These are phyloP conservation scores for Spathaspora girioi DNA, from an alignment of 805 yeast species.

Conservation along the genomic window DNA sequence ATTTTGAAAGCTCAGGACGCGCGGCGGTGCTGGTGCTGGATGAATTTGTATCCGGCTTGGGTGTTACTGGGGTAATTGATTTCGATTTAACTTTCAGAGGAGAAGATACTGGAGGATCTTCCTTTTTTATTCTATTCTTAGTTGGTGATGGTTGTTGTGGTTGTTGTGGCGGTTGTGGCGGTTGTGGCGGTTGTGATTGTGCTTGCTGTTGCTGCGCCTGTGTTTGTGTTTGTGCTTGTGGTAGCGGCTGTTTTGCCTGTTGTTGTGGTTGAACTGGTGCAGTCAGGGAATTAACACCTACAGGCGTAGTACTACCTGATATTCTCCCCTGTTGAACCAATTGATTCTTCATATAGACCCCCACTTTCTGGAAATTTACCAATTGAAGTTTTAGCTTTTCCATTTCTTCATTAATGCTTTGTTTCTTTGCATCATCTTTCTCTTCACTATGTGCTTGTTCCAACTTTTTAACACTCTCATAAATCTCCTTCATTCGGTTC, in stretches of 20 bases:
- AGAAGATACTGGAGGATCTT: neutral
- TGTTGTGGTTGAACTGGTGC: slow-evolving; percentile 1
- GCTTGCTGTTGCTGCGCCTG: neutral
- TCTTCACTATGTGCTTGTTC: slow-evolving; percentile 38
- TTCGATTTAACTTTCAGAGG: neutral
- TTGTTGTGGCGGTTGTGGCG: neutral
- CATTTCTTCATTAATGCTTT: slow-evolving; percentile 4
- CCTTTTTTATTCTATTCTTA: neutral
- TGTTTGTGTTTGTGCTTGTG: slow-evolving; percentile 2
- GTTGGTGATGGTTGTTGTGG: neutral
- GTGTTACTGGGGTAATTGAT: neutral
- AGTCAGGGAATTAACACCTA: neutral
- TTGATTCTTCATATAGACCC: slow-evolving; percentile 43
- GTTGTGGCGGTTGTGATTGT: neutral
- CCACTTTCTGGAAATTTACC: slow-evolving; percentile 48
- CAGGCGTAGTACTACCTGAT: slow-evolving; percentile 14
- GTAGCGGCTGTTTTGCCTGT: slow-evolving; percentile 1
- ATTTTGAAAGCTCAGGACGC: neutral
- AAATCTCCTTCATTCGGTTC: slow-evolving; percentile 44
- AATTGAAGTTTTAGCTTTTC: slow-evolving; percentile 37
- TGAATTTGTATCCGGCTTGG: neutral
- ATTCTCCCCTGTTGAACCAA: slow-evolving; percentile 26
- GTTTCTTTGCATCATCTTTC: slow-evolving; percentile 41
- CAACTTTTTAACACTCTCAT: slow-evolving; percentile 36
- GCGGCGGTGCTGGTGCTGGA: neutral